These are phyloP conservation scores for Mycena citricolor DNA, from an alignment of 1,284 basidiomycete genomes.

Conservation along the genomic window DNA sequence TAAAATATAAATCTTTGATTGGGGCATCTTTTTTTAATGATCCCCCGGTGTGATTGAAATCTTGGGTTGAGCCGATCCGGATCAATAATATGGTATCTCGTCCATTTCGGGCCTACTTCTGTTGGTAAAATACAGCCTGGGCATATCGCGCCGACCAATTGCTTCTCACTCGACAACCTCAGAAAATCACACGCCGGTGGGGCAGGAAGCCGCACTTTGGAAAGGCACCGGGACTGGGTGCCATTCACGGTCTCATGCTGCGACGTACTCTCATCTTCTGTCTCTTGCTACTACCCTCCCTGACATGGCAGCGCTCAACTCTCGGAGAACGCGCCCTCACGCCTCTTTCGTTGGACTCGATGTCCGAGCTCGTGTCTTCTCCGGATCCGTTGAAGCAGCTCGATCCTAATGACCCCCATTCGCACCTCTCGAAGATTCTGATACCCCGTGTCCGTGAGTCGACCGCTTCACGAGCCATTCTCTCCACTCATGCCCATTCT, in stretches of 20 bases:
- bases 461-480: slow-evolving; percentile 21
- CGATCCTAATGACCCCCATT: slow-evolving; percentile 60
- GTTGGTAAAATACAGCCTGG: too few species aligned
- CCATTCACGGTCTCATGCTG: slow-evolving; percentile 8
- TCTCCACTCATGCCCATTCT: slow-evolving; percentile 13
- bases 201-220: too few species aligned
- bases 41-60: too few species aligned
- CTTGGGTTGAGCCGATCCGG: too few species aligned
- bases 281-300: slow-evolving; percentile 21
- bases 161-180: too few species aligned
- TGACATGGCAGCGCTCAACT: slow-evolving; percentile 28
- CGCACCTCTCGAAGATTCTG: slow-evolving; percentile 78
- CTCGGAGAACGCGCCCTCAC: slow-evolving; percentile 45
- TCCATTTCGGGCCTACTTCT: too few species aligned
- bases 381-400: slow-evolving; percentile 67
- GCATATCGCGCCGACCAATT: too few species aligned
- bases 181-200: too few species aligned
- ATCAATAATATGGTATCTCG: too few species aligned
- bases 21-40: too few species aligned
- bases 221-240: too few species aligned
- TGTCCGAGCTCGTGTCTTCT: slow-evolving; percentile 49
- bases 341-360: slow-evolving; percentile 50
- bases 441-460: slow-evolving; percentile 77
- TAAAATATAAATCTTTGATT: too few species aligned
- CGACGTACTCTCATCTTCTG: slow-evolving; percentile 18